Base-by-base conservation (phyloP, 208 protist genomes). In the Trypanosoma avium region DNA sequence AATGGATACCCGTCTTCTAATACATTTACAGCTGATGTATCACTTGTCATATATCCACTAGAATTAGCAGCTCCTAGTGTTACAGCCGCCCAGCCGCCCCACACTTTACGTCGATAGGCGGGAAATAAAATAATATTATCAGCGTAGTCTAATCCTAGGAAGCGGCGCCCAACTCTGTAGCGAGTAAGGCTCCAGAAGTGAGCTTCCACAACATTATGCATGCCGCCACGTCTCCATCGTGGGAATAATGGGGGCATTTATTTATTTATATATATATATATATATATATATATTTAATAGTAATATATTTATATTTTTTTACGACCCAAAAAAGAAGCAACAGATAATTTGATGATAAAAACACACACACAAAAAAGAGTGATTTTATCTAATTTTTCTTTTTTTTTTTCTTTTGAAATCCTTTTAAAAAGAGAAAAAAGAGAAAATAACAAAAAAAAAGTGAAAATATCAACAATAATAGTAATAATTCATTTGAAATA, bases 121-220 rank as follows among this genome's bases (percentile, higher is more conserved):
- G 82, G 79, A 67, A 81, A 95, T 54, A 91, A 81, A 40, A 95
- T 88, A 42, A 95, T 70, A 62, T 95, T 95, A 53, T 84, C 89
- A 32, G 89, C 89, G 45, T 90, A 81, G 73, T 95, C 89, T 17
- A 95, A 72, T 8, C 84, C 86, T 22, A 93, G 59, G 29, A 95
- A 86, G 53, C 73, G 80, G 8, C 79, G 77, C 12, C 83, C 63
- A 55, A 95, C 90, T 68, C 89, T 81, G 61, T 95, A 93, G 55
- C 83, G 86, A 38, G 89, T 92, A 61, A 95, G 82, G 32, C 82
- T 83, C 86, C 89, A 95, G 60, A 93, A 95, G 67, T 95, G 89
- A 17, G 36, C 48, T 76, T 95, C 84, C 32, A 93, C 53, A 62
- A 94, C 73, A 3, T 64, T 43, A 40, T 84, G 67, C 64, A 83